Evolutionary conservation across 805 yeast species (phyloP).

Genomic region (Wickerhamomyces subpelliculosus): DNA sequence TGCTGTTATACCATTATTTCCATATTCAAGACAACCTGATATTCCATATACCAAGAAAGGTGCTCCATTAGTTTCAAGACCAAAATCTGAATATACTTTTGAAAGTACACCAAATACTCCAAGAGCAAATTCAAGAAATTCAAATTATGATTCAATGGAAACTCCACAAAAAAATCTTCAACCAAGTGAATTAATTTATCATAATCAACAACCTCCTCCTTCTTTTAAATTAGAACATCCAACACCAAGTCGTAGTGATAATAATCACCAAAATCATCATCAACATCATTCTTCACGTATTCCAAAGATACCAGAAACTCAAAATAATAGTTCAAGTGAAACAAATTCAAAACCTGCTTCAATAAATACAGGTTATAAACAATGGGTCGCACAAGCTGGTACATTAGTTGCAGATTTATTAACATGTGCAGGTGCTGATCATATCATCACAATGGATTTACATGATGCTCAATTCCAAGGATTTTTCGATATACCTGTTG

Average conservation of each 20-base stretch:
- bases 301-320: slow-evolving; percentile 28
- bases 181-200: slow-evolving; percentile 3
- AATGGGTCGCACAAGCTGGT: slow-evolving; percentile 96
- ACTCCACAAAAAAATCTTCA: slow-evolving; percentile 10
- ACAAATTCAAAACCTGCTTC: slow-evolving; percentile 26
- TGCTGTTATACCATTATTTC: slow-evolving; percentile 93
- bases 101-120: slow-evolving; percentile 51
- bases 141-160: slow-evolving; percentile 1
- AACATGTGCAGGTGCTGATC: slow-evolving; percentile 92
- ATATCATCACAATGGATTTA: slow-evolving; percentile 93
- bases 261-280: slow-evolving; percentile 1
- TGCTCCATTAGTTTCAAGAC: slow-evolving; percentile 48
- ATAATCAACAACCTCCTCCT: slow-evolving; percentile 6
- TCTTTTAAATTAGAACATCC: slow-evolving; percentile 2
- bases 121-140: slow-evolving; percentile 12
- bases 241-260: slow-evolving; percentile 24
- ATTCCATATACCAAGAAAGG: slow-evolving; percentile 76
- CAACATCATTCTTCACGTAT: slow-evolving; percentile 20
- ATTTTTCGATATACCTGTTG: slow-evolving; percentile 93
- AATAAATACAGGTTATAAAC: slow-evolving; percentile 72
- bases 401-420: slow-evolving; percentile 83
- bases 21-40: slow-evolving; percentile 95
- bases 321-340: slow-evolving; percentile 12
- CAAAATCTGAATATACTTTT: slow-evolving; percentile 32
- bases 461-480: slow-evolving; percentile 99